Percentiles rank a stretch among this genome's conserved stretches.
phyloP scores from a whole-genome alignment of 129 eudicot genomes.

The Artemisia argyi region DNA sequence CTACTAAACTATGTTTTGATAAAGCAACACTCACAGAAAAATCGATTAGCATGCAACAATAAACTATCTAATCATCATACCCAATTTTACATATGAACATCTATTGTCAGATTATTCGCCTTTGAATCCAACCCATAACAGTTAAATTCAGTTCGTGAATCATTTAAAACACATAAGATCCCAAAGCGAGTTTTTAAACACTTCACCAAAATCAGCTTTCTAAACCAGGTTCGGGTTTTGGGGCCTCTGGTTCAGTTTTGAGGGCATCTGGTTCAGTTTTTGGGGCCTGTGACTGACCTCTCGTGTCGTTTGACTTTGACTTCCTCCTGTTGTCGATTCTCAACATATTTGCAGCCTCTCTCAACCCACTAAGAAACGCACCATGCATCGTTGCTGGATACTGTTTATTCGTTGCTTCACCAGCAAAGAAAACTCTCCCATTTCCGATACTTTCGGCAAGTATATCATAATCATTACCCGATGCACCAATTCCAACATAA shows the following conservation, averaged over 20 bases:
- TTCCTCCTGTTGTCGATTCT: constrained; percentile 57
- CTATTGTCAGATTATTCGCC: neutral
- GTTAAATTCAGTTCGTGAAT: neutral
- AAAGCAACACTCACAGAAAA: no score
- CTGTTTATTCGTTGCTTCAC: constrained; percentile 93
- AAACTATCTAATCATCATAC: no score
- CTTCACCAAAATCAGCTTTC: constrained; percentile 23
- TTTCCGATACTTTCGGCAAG: constrained; percentile 84
- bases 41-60: no score
- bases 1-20: neutral
- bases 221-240: constrained; percentile 29
- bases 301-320: constrained; percentile 17
- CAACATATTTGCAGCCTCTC: constrained; percentile 93
- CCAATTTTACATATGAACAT: no score
- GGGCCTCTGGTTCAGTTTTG: constrained; percentile 25
- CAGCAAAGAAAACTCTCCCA: constrained; percentile 90
- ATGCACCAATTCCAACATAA: constrained; percentile 88
- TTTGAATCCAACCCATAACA: neutral
- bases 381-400: constrained; percentile 99
- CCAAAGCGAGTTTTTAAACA: constrained; percentile 37
- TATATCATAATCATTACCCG: constrained; percentile 94
- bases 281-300: constrained; percentile 26
- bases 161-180: no score
- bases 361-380: constrained; percentile 97
- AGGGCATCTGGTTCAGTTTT: constrained; percentile 24